phyloP scores from a whole-genome alignment of 2,329 filamentous ascomycete species.

The Trichophaea hybrida region DNA sequence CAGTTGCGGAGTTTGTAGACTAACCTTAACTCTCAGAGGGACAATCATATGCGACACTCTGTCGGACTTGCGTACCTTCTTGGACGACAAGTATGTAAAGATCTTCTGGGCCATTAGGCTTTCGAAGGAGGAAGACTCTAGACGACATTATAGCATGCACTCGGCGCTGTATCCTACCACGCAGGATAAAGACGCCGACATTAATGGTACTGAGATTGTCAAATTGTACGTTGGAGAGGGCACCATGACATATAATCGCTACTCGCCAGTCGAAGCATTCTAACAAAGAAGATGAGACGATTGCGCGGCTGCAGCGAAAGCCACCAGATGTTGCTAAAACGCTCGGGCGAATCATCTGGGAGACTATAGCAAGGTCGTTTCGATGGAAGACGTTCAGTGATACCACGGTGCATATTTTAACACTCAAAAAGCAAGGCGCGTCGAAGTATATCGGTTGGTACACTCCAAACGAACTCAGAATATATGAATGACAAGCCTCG shows the following conservation, averaged over 20 bases:
- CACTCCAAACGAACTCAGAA: too few relatives aligned
- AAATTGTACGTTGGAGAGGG: not conserved
- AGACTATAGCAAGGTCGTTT: not conserved
- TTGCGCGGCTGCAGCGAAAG: too few relatives aligned
- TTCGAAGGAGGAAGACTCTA: too few relatives aligned
- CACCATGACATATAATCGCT: not conserved
- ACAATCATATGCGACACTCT: too few relatives aligned
- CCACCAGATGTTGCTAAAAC: not conserved
- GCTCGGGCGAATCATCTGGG: not conserved
- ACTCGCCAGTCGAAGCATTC: too few relatives aligned
- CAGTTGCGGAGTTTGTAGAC: too few relatives aligned
- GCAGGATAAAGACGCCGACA: not conserved
- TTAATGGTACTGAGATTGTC: not conserved
- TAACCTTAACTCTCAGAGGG: too few relatives aligned
- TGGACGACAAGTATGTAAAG: not conserved
- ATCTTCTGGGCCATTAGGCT: not conserved
- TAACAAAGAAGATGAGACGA: too few relatives aligned
- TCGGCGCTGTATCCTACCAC: not conserved
- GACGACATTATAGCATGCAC: not conserved
- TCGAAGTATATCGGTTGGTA: slow-evolving; percentile 16
- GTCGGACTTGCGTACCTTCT: not conserved
- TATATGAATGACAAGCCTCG: too few relatives aligned
- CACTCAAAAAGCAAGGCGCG: slow-evolving; percentile 11
- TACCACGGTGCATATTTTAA: slow-evolving; percentile 1
- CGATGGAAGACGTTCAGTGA: not conserved